phyloP scores from a whole-genome alignment of 768 basidiomycete species.

The Dendrothele bispora region DNA sequence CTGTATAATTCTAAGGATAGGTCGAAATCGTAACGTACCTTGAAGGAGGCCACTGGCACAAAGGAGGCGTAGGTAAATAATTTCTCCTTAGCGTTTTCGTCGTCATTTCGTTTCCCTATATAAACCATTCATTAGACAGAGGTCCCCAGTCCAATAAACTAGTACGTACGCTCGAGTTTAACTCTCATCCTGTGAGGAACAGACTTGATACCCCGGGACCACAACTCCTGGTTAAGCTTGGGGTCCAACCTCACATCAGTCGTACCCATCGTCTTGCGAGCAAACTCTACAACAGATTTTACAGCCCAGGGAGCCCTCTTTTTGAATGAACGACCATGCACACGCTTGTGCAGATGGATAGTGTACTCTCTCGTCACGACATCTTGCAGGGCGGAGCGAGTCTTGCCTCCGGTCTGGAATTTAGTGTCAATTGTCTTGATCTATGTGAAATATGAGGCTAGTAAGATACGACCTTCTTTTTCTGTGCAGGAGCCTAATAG shows the following conservation, averaged over 20 bases:
- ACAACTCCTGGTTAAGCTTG: conserved; percentile 93
- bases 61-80: conserved; percentile 89
- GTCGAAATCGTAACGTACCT: conserved; percentile 50
- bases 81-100: conserved; percentile 98
- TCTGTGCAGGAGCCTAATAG: conserved; percentile 47
- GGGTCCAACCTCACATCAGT: conserved; percentile 92
- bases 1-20: background rate
- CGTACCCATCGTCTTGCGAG: conserved; percentile 95
- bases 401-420: conserved; percentile 71
- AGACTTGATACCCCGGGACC: conserved; percentile 91
- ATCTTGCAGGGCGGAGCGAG: conserved; percentile 94
- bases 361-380: conserved; percentile 99
- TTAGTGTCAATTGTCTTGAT: conserved; percentile 1
- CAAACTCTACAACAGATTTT: conserved; percentile 91
- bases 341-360: conserved; percentile 94
- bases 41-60: conserved; percentile 78
- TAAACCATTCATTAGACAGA: conserved; percentile 3
- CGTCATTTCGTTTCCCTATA: conserved; percentile 95
- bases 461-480: conserved; percentile 53
- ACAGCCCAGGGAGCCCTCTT: conserved; percentile 96
- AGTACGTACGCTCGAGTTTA: conserved; percentile 85
- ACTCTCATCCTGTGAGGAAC: conserved; percentile 92
- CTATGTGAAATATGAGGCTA: conserved; percentile 1
- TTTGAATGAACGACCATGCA: conserved; percentile 93
- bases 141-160: background rate